Conservation (phyloP, 768 basidiomycete species). For the Auriscalpium microsporum region DNA sequence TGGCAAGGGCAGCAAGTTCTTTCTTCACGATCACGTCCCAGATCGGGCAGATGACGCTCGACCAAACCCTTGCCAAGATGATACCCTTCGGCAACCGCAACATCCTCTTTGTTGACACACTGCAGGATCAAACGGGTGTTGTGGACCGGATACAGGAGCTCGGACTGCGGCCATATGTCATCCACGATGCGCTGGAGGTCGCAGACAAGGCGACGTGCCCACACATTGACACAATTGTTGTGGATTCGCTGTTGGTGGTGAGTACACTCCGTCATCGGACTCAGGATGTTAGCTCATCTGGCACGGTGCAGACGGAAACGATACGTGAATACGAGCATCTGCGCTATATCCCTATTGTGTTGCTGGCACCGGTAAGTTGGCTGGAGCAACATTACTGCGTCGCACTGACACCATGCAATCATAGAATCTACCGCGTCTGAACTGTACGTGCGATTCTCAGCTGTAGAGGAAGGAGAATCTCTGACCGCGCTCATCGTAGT, state of each 20-base stretch:
- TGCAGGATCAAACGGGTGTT: slow-evolving; percentile 67
- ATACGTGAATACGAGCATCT: slow-evolving; percentile 90
- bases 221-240: slow-evolving; percentile 91
- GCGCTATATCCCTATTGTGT: slow-evolving; percentile 92
- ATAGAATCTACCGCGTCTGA: slow-evolving; percentile 57
- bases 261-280: slow-evolving; percentile 25
- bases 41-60: slow-evolving; percentile 67
- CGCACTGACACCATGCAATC: slow-evolving; percentile 1
- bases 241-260: slow-evolving; percentile 81
- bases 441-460: slow-evolving; percentile 42
- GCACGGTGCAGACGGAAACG: slow-evolving; percentile 59
- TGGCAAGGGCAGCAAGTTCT: slow-evolving; percentile 87
- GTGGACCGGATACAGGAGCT: slow-evolving; percentile 71
- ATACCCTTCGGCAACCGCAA: slow-evolving; percentile 79
- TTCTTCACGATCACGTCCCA: slow-evolving; percentile 93
- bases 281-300: not conserved
- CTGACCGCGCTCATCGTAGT: slow-evolving; percentile 37
- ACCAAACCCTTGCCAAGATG: slow-evolving; percentile 70
- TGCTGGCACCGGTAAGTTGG: slow-evolving; percentile 58
- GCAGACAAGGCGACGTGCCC: slow-evolving; percentile 74
- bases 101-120: slow-evolving; percentile 87
- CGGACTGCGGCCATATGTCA: slow-evolving; percentile 66
- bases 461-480: slow-evolving; percentile 5
- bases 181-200: slow-evolving; percentile 74
- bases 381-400: not conserved